A percentile compares a stretch with the other conserved stretches of the same genome.
Conservation (phyloP, 352 stramenopile species). For the Phytophthora pinifolia region DNA sequence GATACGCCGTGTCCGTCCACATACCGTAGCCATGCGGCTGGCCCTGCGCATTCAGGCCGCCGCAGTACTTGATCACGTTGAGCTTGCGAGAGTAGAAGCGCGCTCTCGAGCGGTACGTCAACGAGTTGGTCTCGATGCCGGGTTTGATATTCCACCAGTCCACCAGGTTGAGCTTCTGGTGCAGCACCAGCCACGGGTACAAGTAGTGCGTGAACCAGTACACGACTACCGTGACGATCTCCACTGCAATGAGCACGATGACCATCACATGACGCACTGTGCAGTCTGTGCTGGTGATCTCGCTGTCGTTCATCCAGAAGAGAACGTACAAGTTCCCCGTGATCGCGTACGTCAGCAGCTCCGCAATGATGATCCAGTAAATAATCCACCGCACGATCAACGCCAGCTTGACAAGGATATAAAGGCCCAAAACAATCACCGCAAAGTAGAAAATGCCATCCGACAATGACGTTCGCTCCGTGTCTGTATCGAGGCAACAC, state of each 20-base stretch:
- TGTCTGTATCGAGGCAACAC: background rate
- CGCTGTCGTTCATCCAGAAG: conserved; percentile 43
- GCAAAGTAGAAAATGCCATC: conserved; percentile 58
- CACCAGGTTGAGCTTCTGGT: conserved; percentile 41
- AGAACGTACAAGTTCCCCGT: conserved; percentile 50
- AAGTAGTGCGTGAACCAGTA: conserved; percentile 69
- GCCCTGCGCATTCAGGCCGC: conserved; percentile 52
- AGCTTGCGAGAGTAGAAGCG: conserved; percentile 48
- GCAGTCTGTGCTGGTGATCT: conserved; percentile 27
- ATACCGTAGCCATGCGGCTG: conserved; percentile 67
- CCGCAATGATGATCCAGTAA: conserved; percentile 77
- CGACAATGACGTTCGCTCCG: conserved; percentile 27
- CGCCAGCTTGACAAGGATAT: conserved; percentile 68
- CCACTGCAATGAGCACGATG: conserved; percentile 36
- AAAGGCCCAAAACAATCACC: conserved; percentile 46
- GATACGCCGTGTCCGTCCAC: conserved; percentile 71
- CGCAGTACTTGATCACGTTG: conserved; percentile 63
- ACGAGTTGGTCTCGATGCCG: conserved; percentile 43
- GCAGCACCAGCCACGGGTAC: conserved; percentile 61
- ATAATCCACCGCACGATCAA: conserved; percentile 84
- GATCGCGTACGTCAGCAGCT: conserved; percentile 55
- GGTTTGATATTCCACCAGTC: conserved; percentile 55
- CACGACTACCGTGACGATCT: conserved; percentile 44
- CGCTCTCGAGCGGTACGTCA: conserved; percentile 49
- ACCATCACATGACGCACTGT: conserved; percentile 36